Percentiles rank a stretch among this genome's conserved stretches.
Evolutionary conservation across 345 rosid genomes (phyloP).

Genomic region (Lagerstroemia speciosa): DNA sequence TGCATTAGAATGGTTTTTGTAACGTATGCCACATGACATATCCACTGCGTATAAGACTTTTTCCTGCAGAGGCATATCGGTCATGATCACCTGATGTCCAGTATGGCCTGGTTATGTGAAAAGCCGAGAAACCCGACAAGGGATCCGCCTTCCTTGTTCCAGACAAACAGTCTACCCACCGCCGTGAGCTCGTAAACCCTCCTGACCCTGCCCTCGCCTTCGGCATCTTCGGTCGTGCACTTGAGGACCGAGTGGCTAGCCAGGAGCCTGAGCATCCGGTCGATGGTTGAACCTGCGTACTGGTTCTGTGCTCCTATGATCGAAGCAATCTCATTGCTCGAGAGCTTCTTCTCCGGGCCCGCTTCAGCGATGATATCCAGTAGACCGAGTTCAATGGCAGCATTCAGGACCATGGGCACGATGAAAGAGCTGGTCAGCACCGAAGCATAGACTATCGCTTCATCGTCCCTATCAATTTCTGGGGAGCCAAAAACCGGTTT

Average conservation of each 20-base stretch:
- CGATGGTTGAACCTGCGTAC: neutral
- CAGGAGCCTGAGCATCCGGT: conserved; percentile 14
- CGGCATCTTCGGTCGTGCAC: conserved; percentile 2
- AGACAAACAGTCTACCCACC: conserved; percentile 1
- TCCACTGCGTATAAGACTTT: no score
- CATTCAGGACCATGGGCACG: conserved; percentile 14
- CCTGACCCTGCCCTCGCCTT: conserved; percentile 3
- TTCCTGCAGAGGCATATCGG: neutral
- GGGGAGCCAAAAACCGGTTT: neutral
- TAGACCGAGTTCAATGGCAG: conserved; percentile 20
- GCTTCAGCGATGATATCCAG: conserved; percentile 12
- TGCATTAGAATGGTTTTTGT: no score
- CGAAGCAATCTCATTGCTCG: conserved; percentile 1
- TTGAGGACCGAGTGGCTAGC: conserved; percentile 9
- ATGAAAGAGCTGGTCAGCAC: conserved; percentile 2
- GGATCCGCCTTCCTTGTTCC: conserved; percentile 3
- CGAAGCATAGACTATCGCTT: conserved; percentile 12
- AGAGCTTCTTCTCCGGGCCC: conserved; percentile 3
- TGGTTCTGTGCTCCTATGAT: neutral
- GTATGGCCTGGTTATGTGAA: conserved; percentile 8
- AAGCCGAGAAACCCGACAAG: conserved; percentile 7
- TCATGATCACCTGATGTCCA: conserved; percentile 6
- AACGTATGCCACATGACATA: no score
- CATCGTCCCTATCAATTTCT: neutral
- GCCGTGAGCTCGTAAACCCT: conserved; percentile 13